Conservation (phyloP, 1,284 basidiomycete species). For the Leccinum ponderosum region DNA sequence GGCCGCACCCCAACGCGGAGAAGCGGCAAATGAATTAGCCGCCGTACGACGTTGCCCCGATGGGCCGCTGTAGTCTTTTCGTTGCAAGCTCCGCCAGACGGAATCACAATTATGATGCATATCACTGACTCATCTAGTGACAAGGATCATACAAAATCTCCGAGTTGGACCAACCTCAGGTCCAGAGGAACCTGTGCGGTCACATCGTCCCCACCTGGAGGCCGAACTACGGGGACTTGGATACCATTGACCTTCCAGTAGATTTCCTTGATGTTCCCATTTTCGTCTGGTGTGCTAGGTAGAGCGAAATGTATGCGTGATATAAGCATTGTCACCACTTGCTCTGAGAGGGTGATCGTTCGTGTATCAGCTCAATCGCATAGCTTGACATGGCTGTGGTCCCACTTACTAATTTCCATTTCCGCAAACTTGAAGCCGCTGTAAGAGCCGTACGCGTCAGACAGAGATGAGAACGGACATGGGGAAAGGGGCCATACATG, state of each 20-base stretch:
- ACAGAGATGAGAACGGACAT: neutral
- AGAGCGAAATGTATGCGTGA: conserved; percentile 37
- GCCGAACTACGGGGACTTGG: conserved; percentile 39
- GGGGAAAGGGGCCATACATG: conserved; percentile 29
- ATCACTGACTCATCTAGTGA: neutral
- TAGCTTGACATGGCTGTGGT: neutral
- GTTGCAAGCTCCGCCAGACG: neutral
- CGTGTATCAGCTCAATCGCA: neutral
- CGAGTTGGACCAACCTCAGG: conserved; percentile 27
- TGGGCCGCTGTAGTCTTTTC: neutral
- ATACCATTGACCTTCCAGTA: conserved; percentile 40
- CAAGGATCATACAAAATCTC: conserved; percentile 27
- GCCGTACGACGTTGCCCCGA: neutral
- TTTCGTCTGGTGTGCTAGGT: conserved; percentile 29
- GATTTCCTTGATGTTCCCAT: conserved; percentile 37
- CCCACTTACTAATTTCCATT: conserved; percentile 33
- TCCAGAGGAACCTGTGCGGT: conserved; percentile 37
- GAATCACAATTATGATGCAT: neutral
- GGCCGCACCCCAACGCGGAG: neutral
- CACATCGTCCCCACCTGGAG: conserved; percentile 35
- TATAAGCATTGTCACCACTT: conserved; percentile 32
- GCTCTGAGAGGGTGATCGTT: conserved; percentile 19
- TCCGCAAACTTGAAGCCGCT: conserved; percentile 37
- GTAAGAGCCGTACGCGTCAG: conserved; percentile 6
- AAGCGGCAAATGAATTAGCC: neutral